Conservation (phyloP, 208 protist species). For the Crithidia bombi region DNA sequence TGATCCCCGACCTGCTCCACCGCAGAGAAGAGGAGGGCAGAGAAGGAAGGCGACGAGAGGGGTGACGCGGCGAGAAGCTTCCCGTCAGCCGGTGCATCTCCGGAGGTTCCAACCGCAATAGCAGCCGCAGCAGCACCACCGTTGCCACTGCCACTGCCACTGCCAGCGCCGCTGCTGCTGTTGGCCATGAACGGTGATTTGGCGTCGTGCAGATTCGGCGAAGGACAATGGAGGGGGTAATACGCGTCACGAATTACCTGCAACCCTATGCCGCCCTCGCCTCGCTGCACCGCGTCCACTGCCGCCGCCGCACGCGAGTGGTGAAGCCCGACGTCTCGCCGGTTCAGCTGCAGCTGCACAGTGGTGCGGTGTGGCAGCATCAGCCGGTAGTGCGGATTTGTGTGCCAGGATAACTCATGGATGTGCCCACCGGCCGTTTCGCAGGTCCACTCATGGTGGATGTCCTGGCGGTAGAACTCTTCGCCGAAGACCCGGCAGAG, state of each 20-base stretch:
- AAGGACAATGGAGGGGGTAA: slow-evolving; percentile 57
- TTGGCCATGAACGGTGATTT: background rate
- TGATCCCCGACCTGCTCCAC: slow-evolving; percentile 52
- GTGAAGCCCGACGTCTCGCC: slow-evolving; percentile 67
- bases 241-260: slow-evolving; percentile 67
- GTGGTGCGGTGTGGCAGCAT: slow-evolving; percentile 41
- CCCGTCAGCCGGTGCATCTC: background rate
- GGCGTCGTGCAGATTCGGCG: background rate
- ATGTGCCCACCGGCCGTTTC: slow-evolving; percentile 59
- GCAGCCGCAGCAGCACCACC: background rate
- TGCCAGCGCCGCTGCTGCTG: background rate
- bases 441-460: slow-evolving; percentile 64
- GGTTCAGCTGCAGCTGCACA: slow-evolving; percentile 64
- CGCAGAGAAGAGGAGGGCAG: slow-evolving; percentile 43
- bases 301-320: background rate
- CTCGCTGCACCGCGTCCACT: slow-evolving; percentile 5
- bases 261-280: slow-evolving; percentile 60
- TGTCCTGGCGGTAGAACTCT: slow-evolving; percentile 44
- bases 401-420: slow-evolving; percentile 56
- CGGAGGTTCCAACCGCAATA: background rate
- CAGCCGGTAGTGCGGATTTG: slow-evolving; percentile 81
- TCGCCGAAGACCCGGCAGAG: slow-evolving; percentile 65
- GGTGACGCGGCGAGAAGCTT: background rate
- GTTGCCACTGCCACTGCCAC: background rate
- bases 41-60: slow-evolving; percentile 3